phyloP scores from a whole-genome alignment of 257 asterid species.

The Nemophila menziesii region DNA sequence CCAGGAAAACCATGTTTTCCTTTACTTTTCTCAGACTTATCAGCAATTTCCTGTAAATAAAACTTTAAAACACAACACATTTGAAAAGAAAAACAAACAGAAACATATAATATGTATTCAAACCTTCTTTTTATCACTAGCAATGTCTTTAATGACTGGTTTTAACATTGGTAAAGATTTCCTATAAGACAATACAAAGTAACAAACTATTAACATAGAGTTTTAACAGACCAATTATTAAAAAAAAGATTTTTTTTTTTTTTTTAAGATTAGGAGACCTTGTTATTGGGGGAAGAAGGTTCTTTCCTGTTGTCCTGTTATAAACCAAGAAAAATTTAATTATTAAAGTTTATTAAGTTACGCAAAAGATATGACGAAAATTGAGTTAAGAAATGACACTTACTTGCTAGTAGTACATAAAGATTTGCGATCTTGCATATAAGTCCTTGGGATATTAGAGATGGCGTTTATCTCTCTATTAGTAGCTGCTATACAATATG shows the following conservation, averaged over 20 bases:
- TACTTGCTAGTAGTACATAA: conserved; percentile 37
- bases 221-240: no score
- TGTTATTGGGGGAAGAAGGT: conserved; percentile 37
- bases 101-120: conserved; percentile 14
- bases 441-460: conserved; percentile 26
- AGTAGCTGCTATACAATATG: conserved; percentile 24
- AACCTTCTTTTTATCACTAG: conserved; percentile 39
- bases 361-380: conserved; percentile 2
- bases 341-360: background rate
- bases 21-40: conserved; percentile 25
- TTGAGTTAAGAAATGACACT: conserved; percentile 3
- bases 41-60: conserved; percentile 31
- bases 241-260: background rate
- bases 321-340: conserved; percentile 14
- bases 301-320: conserved; percentile 39
- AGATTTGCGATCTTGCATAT: conserved; percentile 29
- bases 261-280: conserved; percentile 29
- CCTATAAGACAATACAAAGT: conserved; percentile 32
- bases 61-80: conserved; percentile 1
- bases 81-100: background rate
- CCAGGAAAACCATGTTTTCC: conserved; percentile 57
- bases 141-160: conserved; percentile 29
- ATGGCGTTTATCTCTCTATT: conserved; percentile 24
- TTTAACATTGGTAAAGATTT: conserved; percentile 53
- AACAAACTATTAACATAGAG: no score